Base-by-base conservation (phyloP, 1,284 basidiomycete genomes). In the Moesziomyces antarcticus region DNA sequence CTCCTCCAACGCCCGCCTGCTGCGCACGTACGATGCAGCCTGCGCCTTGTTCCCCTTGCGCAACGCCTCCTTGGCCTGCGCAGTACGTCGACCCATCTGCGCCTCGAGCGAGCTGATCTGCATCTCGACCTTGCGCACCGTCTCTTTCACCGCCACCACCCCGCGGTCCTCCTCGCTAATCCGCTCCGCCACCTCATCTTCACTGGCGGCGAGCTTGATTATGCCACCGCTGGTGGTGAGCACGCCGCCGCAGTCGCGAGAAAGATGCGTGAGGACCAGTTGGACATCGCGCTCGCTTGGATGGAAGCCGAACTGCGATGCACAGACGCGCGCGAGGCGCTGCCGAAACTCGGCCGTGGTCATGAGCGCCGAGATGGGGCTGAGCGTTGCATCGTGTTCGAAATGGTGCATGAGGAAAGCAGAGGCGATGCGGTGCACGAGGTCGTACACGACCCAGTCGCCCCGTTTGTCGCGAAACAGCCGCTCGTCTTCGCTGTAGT, bases 1-100 rank as follows among this genome's bases (percentile, higher is more conserved):
- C 3, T 92, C 91, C 77, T 95, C 90, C 5, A 95, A 86, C 53
- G 89, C 89, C 81, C 93, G 96, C 75, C 90, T 90, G 16, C 90
- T 90, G 35, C 91, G 89, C 11, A 98, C 86, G 75, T 92, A 90
- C 7, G 88, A 89, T 40, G 93, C 81, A 0, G 94, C 93, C 2
- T 91, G 84, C 1, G 88, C 81, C 82, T 93, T 92, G 62, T 90
- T 90, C 58, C 91, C 90, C 58, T 88, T 88, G 18, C 87, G 86
- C 13, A 97, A 84, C 3, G 91, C 89, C 6, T 85, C 84, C 21
- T 89, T 87, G 10, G 91, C 90, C 79, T 91, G 91, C 46, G 83
- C 3, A 43, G 27, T 58, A 7, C 50, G 93, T 91, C 89, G 87
- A 74, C 90, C 87, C 47, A 93, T 91, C 79, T 89, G 89, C 14